Base-by-base conservation (phyloP, 1,139 yeast species). In the Kodamaea alishanica region DNA sequence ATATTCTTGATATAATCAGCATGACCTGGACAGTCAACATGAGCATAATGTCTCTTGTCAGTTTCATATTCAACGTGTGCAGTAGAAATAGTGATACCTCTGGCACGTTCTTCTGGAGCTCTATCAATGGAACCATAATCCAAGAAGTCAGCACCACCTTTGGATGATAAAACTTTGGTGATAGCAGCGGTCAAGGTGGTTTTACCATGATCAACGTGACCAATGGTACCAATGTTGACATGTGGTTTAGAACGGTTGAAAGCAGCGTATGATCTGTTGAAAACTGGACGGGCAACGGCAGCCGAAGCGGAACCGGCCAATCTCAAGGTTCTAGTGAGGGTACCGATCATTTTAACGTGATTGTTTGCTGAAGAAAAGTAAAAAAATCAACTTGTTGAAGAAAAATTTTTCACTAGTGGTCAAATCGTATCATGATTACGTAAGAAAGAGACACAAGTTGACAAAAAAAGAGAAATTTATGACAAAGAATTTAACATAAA, bases 71-170 rank as follows among this genome's bases (percentile, higher is more conserved):
- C 97, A 53, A 89, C 96, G 66, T 90, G 97, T 50, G 97, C 97
- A 56, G 97, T 84, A 41, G 97, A 88, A 61, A 92, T 92, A 50
- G 98, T 92, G 67, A 92, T 92, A 81, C 98, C 98, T 79, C 98
- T 89, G 42, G 96, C 97, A 74, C 96, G 84, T 77, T 92, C 98
- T 75, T 92, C 98, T 51, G 98, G 98, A 38, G 98, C 98, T 72
- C 88, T 87, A 71, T 92, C 98, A 60, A 92, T 92, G 47, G 97
- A 70, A 42, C 88, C 77, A 65, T 92, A 92, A 66, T 92, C 97
- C 73, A 89, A 77, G 77, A 90, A 92, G 56, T 71, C 73, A 48
- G 97, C 97, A 61, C 95, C 96, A 61, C 97, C 97, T 58, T 76
- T 76, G 55, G 76, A 79, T 39, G 97, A 76, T 51, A 92, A 77